Base-by-base conservation (phyloP, 2,329 filamentous ascomycete species). In the Huntiella abstrusa region DNA sequence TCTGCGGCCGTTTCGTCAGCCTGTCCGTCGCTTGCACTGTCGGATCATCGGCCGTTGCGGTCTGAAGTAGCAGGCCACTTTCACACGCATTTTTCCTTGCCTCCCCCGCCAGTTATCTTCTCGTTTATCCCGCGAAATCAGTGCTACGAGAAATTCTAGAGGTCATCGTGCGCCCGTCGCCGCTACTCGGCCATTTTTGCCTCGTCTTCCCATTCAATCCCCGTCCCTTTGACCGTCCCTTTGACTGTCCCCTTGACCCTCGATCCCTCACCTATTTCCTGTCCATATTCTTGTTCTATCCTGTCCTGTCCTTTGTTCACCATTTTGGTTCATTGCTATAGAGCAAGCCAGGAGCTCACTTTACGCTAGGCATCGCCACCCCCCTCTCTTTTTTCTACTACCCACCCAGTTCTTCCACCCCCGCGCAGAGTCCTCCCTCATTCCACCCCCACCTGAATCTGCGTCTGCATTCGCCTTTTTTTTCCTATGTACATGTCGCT, bases 301-400 rank as follows among this genome's bases (percentile, higher is more conserved):
- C 11, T 37, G n/a, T 43, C 41, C 10, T 47, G 13, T 32, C 19
- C 10, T 35, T 46, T 49, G 39, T 49, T 33, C 37, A 41, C 7
- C 13, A 40, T 22, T 17, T 33, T n/a, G 16, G 12, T 36, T 36
- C 15, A 16, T 15, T 15, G 12, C 34, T n/a, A 6, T 36, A n/a
- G 12, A n/a, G 12, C 15, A n/a, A 36, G 12, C 12, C 34, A 36
- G 12, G 15, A 16, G 34, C 34, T 36, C 34, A n/a, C 15, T 36
- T 36, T 36, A n/a, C 12, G 12, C 12, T 15, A n/a, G 15, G 34
- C 34, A n/a, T 36, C 34, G 34, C 34, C 34, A 36, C 34, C 34
- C 34, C 34, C 34, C 34, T 36, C 34, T n/a, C 11, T 13, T 36
- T 36, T 19, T 19, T 19, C 17, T 19, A 19, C 17, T 15, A n/a